phyloP scores from a whole-genome alignment of 495 filamentous ascomycete species.

The Neurospora sp. region DNA sequence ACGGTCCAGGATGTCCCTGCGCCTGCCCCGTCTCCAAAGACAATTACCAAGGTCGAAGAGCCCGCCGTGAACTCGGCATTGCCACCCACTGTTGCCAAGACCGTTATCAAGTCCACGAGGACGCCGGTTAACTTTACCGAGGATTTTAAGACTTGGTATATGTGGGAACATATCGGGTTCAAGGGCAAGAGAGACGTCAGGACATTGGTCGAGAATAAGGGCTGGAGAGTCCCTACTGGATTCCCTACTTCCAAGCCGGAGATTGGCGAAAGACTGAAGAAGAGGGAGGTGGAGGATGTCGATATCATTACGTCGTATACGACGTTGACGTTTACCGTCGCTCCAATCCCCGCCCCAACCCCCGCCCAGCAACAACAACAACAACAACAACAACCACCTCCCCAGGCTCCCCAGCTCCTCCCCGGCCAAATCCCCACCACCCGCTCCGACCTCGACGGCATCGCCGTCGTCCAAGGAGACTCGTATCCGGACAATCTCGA shows the following conservation, averaged over 20 bases:
- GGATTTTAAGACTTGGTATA: not conserved
- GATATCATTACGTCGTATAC: not conserved
- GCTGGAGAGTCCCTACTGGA: not conserved
- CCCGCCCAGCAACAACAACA: not conserved
- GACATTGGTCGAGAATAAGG: not conserved
- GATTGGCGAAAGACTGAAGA: not conserved
- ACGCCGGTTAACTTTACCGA: not conserved
- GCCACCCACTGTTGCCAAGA: not conserved
- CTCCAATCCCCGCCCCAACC: not conserved
- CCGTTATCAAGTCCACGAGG: not conserved
- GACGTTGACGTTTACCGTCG: not conserved
- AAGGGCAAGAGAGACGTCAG: fast-evolving
- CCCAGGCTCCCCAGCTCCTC: not conserved
- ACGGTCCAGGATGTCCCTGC: not conserved
- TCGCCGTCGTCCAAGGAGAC: not conserved
- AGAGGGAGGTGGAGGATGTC: not conserved
- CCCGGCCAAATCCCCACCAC: not conserved
- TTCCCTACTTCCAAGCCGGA: not conserved
- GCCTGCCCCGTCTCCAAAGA: not conserved
- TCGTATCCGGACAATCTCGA: not conserved
- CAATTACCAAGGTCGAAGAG: not conserved
- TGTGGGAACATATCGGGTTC: not conserved
- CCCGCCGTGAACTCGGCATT: not conserved
- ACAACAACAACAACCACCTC: not conserved
- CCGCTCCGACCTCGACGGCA: not conserved